Evolutionary conservation across 768 basidiomycete genomes (phyloP).

Genomic region (Boletus bicolor): DNA sequence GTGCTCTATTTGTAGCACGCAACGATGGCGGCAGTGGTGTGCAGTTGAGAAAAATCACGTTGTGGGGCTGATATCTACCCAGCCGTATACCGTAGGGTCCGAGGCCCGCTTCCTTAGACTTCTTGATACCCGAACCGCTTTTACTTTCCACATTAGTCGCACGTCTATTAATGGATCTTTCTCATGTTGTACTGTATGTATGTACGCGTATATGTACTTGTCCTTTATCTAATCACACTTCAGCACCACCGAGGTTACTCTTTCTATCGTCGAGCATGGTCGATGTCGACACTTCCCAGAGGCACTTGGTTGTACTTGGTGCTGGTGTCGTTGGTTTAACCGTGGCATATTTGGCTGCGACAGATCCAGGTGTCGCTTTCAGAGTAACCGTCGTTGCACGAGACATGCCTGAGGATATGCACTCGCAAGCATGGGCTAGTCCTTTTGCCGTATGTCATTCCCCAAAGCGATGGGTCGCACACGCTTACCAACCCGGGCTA

Average conservation of each 20-base stretch:
- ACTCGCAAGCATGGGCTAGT: slow-evolving; percentile 46
- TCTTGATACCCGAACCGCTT: too few species aligned
- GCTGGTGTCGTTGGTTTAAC: slow-evolving; percentile 41
- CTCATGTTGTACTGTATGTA: neutral
- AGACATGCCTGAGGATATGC: slow-evolving; percentile 36
- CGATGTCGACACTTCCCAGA: slow-evolving; percentile 1
- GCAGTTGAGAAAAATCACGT: slow-evolving; percentile 38
- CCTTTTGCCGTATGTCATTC: slow-evolving; percentile 45
- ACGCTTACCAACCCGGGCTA: slow-evolving; percentile 10
- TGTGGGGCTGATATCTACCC: slow-evolving; percentile 36
- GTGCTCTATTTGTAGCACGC: slow-evolving; percentile 40
- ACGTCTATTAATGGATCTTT: neutral
- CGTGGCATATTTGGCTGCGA: slow-evolving; percentile 32
- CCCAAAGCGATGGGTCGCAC: neutral
- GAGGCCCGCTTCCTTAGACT: too few species aligned
- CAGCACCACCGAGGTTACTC: neutral
- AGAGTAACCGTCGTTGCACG: slow-evolving; percentile 33
- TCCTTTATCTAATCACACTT: slow-evolving; percentile 1
- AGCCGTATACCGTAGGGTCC: neutral
- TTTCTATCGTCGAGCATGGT: slow-evolving; percentile 13
- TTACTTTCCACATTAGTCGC: neutral
- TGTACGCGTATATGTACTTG: neutral
- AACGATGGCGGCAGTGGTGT: slow-evolving; percentile 28
- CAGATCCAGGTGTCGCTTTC: slow-evolving; percentile 18
- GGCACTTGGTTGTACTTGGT: slow-evolving; percentile 33